Conservation (phyloP, 2,329 filamentous ascomycete species). For the Aspergillus eucalypticola region DNA sequence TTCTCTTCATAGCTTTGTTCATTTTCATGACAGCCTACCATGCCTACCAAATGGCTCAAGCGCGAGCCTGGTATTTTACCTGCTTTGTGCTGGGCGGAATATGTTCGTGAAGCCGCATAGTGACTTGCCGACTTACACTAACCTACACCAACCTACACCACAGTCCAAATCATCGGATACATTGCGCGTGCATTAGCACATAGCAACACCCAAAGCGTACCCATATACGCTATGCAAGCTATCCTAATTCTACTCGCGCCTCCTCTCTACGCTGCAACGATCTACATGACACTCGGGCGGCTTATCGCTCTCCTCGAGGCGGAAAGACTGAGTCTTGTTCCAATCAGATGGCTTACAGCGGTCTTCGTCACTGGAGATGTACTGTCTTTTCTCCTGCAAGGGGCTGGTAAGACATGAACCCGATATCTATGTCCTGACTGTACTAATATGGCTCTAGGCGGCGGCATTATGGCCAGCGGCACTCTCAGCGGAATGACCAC, state of each 20-base stretch:
- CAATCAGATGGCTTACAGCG: slow-evolving; percentile 38
- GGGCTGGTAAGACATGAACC: slow-evolving; percentile 20
- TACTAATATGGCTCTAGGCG: slow-evolving; percentile 13
- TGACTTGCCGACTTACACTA: neutral
- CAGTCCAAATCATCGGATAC: slow-evolving; percentile 49
- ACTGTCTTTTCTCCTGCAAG: slow-evolving; percentile 35
- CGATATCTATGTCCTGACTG: neutral
- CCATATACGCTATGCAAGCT: slow-evolving; percentile 37
- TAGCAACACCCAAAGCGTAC: slow-evolving; percentile 24
- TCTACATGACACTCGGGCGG: slow-evolving; percentile 44
- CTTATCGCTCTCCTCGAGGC: slow-evolving; percentile 34
- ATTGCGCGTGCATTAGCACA: slow-evolving; percentile 29
- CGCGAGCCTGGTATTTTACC: slow-evolving; percentile 52
- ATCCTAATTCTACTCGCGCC: slow-evolving; percentile 41
- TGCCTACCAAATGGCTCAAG: slow-evolving; percentile 43
- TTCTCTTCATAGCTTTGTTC: slow-evolving; percentile 52
- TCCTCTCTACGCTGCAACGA: slow-evolving; percentile 41
- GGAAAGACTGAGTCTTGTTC: slow-evolving; percentile 34
- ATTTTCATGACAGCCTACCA: slow-evolving; percentile 44
- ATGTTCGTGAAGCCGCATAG: slow-evolving; percentile 30
- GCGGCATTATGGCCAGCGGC: slow-evolving; percentile 20
- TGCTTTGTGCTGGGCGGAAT: slow-evolving; percentile 41
- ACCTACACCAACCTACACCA: no score
- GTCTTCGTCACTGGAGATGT: slow-evolving; percentile 39
- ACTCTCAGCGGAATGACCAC: slow-evolving; percentile 8